Evolutionary conservation across 2,329 filamentous ascomycete genomes (phyloP).

Genomic region (Macroventuria anomochaeta): DNA sequence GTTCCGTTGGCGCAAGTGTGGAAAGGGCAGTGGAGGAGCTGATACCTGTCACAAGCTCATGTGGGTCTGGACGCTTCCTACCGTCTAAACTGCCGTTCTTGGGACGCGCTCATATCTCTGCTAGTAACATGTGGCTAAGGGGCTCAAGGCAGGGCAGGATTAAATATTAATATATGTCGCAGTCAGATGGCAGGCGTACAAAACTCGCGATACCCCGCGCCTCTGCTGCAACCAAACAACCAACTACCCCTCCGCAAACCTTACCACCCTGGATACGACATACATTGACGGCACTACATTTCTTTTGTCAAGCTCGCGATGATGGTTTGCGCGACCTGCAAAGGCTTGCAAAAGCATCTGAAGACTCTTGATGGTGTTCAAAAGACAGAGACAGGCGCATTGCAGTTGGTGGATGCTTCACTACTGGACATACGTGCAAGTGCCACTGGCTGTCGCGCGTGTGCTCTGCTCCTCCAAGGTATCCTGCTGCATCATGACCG

Average conservation of each 20-base stretch:
- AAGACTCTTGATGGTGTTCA: constrained; percentile 23
- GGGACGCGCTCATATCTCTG: constrained; percentile 10
- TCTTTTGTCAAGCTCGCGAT: constrained; percentile 3
- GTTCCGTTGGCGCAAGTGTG: constrained; percentile 9
- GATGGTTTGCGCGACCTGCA: constrained; percentile 38
- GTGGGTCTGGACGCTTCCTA: constrained; percentile 16
- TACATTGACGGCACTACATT: neutral
- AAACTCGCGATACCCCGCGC: constrained; percentile 13
- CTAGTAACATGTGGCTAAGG: constrained; percentile 13
- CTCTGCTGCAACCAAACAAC: constrained; percentile 8
- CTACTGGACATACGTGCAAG: constrained; percentile 40
- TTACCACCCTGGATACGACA: neutral
- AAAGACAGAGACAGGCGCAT: constrained; percentile 22
- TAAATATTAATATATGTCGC: constrained; percentile 12
- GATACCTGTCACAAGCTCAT: constrained; percentile 9
- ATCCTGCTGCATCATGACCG: constrained; percentile 42
- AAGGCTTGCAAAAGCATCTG: constrained; percentile 43
- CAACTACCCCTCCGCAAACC: constrained; percentile 5
- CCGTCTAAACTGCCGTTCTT: constrained; percentile 7
- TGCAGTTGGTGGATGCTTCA: constrained; percentile 39
- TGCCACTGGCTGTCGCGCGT: constrained; percentile 40
- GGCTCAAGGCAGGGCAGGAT: constrained; percentile 8
- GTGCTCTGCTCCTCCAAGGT: constrained; percentile 43
- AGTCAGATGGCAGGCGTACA: constrained; percentile 13
- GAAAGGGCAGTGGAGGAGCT: constrained; percentile 9